Evolutionary conservation across 352 stramenopile species (phyloP).

Genomic region (Phytopythium chamaehyphon): DNA sequence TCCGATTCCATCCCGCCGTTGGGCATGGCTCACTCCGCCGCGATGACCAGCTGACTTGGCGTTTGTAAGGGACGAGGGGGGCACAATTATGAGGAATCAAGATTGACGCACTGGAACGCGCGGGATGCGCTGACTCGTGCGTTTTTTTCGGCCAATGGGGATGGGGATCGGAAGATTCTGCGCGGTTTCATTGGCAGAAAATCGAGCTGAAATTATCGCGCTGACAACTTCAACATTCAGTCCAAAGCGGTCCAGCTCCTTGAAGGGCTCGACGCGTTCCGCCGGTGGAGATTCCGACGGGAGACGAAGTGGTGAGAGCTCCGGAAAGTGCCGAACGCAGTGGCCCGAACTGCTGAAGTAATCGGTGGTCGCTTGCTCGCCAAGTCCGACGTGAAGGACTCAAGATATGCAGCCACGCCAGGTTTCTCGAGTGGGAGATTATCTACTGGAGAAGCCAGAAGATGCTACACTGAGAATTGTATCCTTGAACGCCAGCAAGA

Average conservation of each 20-base stretch:
- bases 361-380: too few species aligned
- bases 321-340: too few species aligned
- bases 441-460: too few species aligned
- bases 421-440: too few species aligned
- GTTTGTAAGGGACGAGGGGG: constrained; percentile 1
- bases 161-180: not conserved
- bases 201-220: not conserved
- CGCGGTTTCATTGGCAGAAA: constrained; percentile 1
- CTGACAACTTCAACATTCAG: constrained; percentile 1
- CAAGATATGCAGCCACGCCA: too few species aligned
- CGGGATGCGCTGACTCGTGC: not conserved
- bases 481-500: too few species aligned
- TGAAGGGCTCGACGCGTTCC: too few species aligned
- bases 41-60: constrained; percentile 1
- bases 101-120: constrained; percentile 1
- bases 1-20: not conserved
- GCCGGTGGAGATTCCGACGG: too few species aligned
- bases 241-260: not conserved
- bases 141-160: constrained; percentile 6
- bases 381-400: too few species aligned
- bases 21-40: not conserved
- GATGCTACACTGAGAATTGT: too few species aligned
- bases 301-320: too few species aligned
- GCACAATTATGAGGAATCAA: constrained; percentile 11
- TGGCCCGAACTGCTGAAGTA: too few species aligned